Evolutionary conservation across 1,139 yeast genomes (phyloP), one percentile per base, ranked within the genome.

Genomic region (Schizosaccharomyces versatilis): DNA sequence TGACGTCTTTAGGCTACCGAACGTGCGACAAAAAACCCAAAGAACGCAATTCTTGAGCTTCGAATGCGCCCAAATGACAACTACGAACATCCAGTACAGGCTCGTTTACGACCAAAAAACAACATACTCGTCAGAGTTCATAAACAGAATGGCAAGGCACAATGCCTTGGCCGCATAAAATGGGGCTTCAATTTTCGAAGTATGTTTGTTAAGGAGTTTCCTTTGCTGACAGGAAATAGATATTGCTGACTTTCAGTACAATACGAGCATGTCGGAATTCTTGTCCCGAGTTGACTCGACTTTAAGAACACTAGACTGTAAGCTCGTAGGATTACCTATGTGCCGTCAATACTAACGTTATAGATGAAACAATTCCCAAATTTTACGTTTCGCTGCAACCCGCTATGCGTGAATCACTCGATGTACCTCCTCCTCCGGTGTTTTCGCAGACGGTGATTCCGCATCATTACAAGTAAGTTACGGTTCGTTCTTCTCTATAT

Each of bases 361-460:
- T 40, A 55, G 59, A 54, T 39, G 59, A 62, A 3, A 63, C 68
- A 17, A 72, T 77, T 58, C 67, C 64, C 53, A 58, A 60, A 8
- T 67, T 66, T 62, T 58, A 63, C 57, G 49, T 65, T 57, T n/a
- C 62, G 60, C 64, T 71, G 62, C 66, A 69, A 52, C 60, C 62
- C 53, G 58, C 63, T 51, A 66, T 67, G 60, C 61, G 69, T 62
- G 65, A 67, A 48, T 77, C 79, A 60, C 75, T 79, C 59, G 84
- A 84, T 58, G 65, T 88, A 24, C 81, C 93, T 1, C 95, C 97
- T 0, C 94, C 96, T 1, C 90, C 96, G 1, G 68, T 83, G 52
- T 82, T 85, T 61, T 80, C 95, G 1, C 78, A 82, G 41, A 76
- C 81, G 8, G 75, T 79, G 40, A 77, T 81, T 57, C 95, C 97